These are phyloP conservation scores for Exophiala mesophila DNA, from an alignment of 2,329 filamentous ascomycete species.

Conservation along the genomic window DNA sequence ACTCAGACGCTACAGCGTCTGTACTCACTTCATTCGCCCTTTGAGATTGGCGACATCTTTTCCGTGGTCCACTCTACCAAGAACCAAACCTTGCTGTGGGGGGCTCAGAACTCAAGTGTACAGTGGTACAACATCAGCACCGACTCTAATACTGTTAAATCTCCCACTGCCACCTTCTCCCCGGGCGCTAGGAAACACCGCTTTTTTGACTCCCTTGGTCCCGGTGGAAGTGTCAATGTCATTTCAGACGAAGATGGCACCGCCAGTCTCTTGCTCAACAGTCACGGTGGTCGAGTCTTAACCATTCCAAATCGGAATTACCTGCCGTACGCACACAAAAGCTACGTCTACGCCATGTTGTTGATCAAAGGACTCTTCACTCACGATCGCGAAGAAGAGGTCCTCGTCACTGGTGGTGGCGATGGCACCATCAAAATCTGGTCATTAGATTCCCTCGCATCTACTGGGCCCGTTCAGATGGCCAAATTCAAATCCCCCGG, in stretches of 20 bases:
- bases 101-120: constrained; percentile 67
- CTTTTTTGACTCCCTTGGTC: constrained; percentile 85
- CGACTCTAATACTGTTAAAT: constrained; percentile 52
- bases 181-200: constrained; percentile 70
- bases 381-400: constrained; percentile 67
- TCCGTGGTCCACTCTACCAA: constrained; percentile 82
- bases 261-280: constrained; percentile 42
- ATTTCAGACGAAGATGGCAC: constrained; percentile 35
- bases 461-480: constrained; percentile 63
- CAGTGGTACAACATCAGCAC: constrained; percentile 72
- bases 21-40: constrained; percentile 86
- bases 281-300: constrained; percentile 60
- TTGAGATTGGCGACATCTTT: constrained; percentile 94
- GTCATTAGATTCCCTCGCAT: constrained; percentile 40
- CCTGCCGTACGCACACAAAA: constrained; percentile 84
- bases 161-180: constrained; percentile 60
- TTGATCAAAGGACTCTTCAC: constrained; percentile 68
- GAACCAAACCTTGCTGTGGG: constrained; percentile 79
- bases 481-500: constrained; percentile 60
- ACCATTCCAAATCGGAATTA: constrained; percentile 80
- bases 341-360: constrained; percentile 95
- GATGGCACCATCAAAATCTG: constrained; percentile 96
- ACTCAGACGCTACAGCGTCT: constrained; percentile 66
- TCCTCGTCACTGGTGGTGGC: constrained; percentile 84
- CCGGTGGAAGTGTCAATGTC: constrained; percentile 69